phyloP scores from a whole-genome alignment of 495 filamentous ascomycete species.

The Podospora pseudoanserina region DNA sequence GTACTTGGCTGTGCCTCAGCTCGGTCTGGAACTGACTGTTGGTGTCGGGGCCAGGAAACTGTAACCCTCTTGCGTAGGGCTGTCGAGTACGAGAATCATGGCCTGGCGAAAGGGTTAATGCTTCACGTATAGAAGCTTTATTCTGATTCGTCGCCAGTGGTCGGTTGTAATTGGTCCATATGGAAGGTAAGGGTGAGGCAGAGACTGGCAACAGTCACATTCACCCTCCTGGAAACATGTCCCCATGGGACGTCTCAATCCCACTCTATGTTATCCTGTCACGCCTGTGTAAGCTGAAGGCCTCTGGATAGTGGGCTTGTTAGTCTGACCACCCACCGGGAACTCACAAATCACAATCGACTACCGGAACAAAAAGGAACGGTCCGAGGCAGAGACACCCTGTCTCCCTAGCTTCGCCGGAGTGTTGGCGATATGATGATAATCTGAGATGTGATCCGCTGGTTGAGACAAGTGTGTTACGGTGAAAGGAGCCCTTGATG shows the following conservation, averaged over 20 bases:
- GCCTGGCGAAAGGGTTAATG: not conserved
- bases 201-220: conserved; percentile 12
- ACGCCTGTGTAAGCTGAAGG: not conserved
- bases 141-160: not conserved
- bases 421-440: conserved; percentile 9
- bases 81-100: not conserved
- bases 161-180: not conserved
- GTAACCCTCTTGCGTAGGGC: not conserved
- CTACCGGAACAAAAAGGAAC: conserved; percentile 22
- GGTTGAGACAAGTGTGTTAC: not conserved
- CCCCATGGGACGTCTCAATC: conserved; percentile 5
- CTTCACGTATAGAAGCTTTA: not conserved
- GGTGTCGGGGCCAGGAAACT: not conserved
- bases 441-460: conserved; percentile 10
- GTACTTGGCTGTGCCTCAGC: not conserved
- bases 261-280: not conserved
- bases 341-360: conserved; percentile 15
- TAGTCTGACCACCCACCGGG: conserved; percentile 20
- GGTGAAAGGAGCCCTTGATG: conserved; percentile 6
- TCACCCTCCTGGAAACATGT: conserved; percentile 8
- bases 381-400: conserved; percentile 21
- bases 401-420: conserved; percentile 17
- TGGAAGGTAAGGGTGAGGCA: conserved; percentile 6
- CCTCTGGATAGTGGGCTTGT: conserved; percentile 8
- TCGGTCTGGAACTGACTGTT: not conserved